Percentiles rank a stretch among this genome's conserved stretches.
phyloP scores from a whole-genome alignment of 2,329 filamentous ascomycete species.

The Lasiodiplodia sp. region DNA sequence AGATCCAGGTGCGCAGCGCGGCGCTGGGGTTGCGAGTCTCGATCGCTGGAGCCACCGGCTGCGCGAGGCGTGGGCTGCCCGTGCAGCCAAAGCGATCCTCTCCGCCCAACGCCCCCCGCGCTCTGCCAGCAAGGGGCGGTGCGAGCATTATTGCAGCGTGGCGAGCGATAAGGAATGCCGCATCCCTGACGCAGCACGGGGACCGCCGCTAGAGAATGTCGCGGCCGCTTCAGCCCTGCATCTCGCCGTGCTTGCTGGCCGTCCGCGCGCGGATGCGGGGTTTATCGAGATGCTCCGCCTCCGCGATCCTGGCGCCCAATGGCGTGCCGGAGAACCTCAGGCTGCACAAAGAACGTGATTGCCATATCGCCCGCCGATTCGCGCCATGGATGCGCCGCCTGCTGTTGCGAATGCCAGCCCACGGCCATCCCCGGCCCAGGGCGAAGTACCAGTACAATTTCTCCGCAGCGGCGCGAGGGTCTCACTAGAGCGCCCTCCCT shows the following conservation, averaged over 20 bases:
- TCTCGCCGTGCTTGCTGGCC: background rate
- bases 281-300: constrained; percentile 28
- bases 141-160: constrained; percentile 21
- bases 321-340: constrained; percentile 10
- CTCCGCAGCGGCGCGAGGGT: background rate
- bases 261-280: constrained; percentile 27
- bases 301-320: constrained; percentile 20
- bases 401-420: background rate
- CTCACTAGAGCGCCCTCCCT: background rate
- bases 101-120: constrained; percentile 16
- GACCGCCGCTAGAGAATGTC: background rate
- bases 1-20: constrained; percentile 26
- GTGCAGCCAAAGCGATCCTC: constrained; percentile 19
- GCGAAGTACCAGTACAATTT: background rate
- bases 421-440: background rate
- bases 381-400: constrained; percentile 18
- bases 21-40: constrained; percentile 25
- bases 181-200: constrained; percentile 20
- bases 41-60: constrained; percentile 26
- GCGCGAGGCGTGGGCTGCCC: constrained; percentile 25
- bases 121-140: constrained; percentile 15
- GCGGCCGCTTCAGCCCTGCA: constrained; percentile 13
- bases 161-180: constrained; percentile 27
- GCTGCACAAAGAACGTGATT: constrained; percentile 25
- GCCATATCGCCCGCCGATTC: constrained; percentile 13